phyloP scores from a whole-genome alignment of 371 early-diverging fungal genomes.

The Lichtheimia corymbifera region DNA sequence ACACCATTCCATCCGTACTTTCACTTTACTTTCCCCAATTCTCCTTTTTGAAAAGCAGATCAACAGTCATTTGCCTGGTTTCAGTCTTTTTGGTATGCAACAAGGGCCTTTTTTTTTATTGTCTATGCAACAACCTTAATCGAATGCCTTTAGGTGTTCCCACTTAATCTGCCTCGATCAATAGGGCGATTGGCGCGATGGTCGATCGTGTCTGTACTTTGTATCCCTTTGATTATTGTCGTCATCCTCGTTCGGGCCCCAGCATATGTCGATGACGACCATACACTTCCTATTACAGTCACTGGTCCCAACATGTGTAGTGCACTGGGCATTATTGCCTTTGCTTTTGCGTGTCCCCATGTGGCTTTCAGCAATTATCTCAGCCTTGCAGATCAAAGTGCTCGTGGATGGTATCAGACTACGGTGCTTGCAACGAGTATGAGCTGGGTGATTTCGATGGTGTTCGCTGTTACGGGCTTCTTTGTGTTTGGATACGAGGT shows the following conservation, averaged over 20 bases:
- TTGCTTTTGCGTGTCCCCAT: conserved; percentile 64
- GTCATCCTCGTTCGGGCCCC: conserved; percentile 39
- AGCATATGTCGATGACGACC: conserved; percentile 28
- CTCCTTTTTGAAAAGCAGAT: conserved; percentile 18
- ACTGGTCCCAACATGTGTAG: conserved; percentile 55
- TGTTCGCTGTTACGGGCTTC: conserved; percentile 59
- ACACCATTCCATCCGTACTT: conserved; percentile 44
- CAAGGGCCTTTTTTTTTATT: neutral
- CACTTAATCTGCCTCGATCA: conserved; percentile 42
- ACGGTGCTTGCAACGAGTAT: conserved; percentile 46
- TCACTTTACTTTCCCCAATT: conserved; percentile 25
- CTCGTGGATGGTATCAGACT: conserved; percentile 47
- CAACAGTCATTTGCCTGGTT: conserved; percentile 28
- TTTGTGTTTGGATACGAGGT: conserved; percentile 56
- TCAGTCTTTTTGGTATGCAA: conserved; percentile 29
- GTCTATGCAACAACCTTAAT: neutral
- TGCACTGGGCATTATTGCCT: conserved; percentile 65
- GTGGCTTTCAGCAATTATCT: conserved; percentile 59
- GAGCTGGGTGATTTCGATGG: conserved; percentile 55
- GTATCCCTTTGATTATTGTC: conserved; percentile 42
- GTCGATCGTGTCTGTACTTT: conserved; percentile 44
- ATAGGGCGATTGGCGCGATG: conserved; percentile 47
- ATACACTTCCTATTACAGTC: conserved; percentile 40
- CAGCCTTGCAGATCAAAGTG: conserved; percentile 45
- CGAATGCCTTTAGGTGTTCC: conserved; percentile 27